A percentile compares a stretch with the other conserved stretches of the same genome.
Conservation (phyloP, 1,139 yeast genomes). For the Yamadazyma buinensis region DNA sequence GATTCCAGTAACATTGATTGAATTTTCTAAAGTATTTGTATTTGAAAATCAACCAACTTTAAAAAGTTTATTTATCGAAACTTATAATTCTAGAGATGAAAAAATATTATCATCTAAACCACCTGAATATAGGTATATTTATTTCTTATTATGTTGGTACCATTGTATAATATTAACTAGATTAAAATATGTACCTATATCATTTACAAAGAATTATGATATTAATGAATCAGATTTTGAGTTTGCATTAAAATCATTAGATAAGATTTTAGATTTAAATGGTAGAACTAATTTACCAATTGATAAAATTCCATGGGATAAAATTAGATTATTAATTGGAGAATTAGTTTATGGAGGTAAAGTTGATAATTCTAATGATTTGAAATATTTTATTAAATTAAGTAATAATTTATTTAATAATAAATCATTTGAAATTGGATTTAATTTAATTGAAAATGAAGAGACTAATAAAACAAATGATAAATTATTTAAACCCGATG, state of each 20-base stretch:
- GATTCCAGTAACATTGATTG: constrained; percentile 52
- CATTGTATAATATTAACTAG: constrained; percentile 63
- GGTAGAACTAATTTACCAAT: constrained; percentile 39
- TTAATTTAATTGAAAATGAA: constrained; percentile 30
- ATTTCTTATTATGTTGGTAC: constrained; percentile 63
- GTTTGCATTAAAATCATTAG: constrained; percentile 46
- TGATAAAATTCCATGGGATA: constrained; percentile 54
- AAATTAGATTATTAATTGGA: constrained; percentile 47
- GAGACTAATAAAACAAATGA: constrained; percentile 14
- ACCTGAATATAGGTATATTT: constrained; percentile 44
- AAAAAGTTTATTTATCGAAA: constrained; percentile 43
- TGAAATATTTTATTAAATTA: constrained; percentile 21
- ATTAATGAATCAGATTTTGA: constrained; percentile 72
- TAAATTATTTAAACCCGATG: constrained; percentile 45
- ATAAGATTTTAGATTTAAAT: constrained; percentile 28
- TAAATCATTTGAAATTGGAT: constrained; percentile 24
- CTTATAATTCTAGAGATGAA: constrained; percentile 28
- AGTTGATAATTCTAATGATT: constrained; percentile 49
- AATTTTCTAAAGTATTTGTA: constrained; percentile 48
- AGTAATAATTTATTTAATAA: constrained; percentile 24
- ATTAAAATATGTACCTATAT: constrained; percentile 56
- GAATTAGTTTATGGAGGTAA: constrained; percentile 74
- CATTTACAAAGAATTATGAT: constrained; percentile 61
- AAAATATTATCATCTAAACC: constrained; percentile 25
- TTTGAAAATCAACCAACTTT: constrained; percentile 65